Evolutionary conservation across 2,329 filamentous ascomycete species (phyloP).

Genomic region (Neonectria sp.): DNA sequence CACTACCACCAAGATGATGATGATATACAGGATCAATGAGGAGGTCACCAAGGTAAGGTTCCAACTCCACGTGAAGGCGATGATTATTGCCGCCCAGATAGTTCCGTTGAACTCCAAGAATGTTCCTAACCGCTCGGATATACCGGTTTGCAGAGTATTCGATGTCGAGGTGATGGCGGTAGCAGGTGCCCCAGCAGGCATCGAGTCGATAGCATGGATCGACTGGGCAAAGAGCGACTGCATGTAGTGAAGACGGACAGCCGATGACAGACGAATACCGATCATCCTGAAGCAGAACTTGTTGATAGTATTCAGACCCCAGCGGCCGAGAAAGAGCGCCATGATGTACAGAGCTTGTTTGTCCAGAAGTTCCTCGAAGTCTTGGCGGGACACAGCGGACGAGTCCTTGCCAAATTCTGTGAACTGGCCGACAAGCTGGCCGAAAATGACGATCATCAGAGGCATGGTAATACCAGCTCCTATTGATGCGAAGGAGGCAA

Average conservation of each 20-base stretch:
- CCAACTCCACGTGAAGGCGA: conserved; percentile 69
- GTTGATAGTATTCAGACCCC: conserved; percentile 43
- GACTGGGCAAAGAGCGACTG: conserved; percentile 65
- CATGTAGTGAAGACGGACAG: conserved; percentile 66
- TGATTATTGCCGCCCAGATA: conserved; percentile 61
- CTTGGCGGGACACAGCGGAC: conserved; percentile 29
- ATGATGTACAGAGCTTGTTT: conserved; percentile 46
- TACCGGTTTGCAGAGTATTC: conserved; percentile 68
- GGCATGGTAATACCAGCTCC: conserved; percentile 53
- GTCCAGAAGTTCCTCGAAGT: conserved; percentile 33
- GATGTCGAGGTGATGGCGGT: conserved; percentile 68
- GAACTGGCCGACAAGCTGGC: conserved; percentile 49
- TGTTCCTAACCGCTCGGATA: conserved; percentile 66
- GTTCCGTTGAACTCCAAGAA: conserved; percentile 61
- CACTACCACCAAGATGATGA: conserved; percentile 48
- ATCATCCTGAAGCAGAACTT: conserved; percentile 61
- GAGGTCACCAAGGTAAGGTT: conserved; percentile 66
- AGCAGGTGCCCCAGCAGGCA: conserved; percentile 65
- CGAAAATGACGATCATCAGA: conserved; percentile 57
- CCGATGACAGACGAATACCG: conserved; percentile 65
- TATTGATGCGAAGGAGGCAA: conserved; percentile 51
- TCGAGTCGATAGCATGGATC: conserved; percentile 64
- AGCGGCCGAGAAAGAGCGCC: conserved; percentile 43
- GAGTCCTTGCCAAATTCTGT: conserved; percentile 45
- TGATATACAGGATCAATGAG: conserved; percentile 61